Evolutionary conservation across 768 basidiomycete species (phyloP).

Genomic region (Rhizopogon vinicolor): DNA sequence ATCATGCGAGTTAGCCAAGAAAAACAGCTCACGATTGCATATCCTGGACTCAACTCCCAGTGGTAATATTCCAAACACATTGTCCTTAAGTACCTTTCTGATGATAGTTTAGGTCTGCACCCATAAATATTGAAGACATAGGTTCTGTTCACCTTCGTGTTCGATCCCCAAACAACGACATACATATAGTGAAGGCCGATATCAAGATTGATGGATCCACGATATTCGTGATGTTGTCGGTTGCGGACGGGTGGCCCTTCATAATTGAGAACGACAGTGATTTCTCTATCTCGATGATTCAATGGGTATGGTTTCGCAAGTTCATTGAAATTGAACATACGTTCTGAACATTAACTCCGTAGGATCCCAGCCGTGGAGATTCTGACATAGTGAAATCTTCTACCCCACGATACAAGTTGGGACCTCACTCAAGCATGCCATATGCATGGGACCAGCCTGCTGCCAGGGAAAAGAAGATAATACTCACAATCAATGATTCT

Average conservation of each 20-base stretch:
- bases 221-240: constrained; percentile 76
- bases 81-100: not conserved
- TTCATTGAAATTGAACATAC: not conserved
- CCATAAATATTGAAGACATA: constrained; percentile 89
- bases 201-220: constrained; percentile 81
- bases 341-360: not conserved
- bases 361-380: constrained; percentile 43
- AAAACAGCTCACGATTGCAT: constrained; percentile 78
- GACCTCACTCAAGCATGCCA: constrained; percentile 45
- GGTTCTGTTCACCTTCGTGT: constrained; percentile 78
- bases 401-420: constrained; percentile 48
- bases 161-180: constrained; percentile 26
- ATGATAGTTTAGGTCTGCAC: constrained; percentile 66
- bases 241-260: constrained; percentile 81
- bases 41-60: constrained; percentile 76
- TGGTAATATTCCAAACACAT: constrained; percentile 50
- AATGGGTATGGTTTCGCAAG: constrained; percentile 48
- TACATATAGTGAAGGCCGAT: constrained; percentile 67
- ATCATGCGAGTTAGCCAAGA: constrained; percentile 61
- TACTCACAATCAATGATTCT: constrained; percentile 55
- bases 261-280: constrained; percentile 87
- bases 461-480: constrained; percentile 72
- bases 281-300: constrained; percentile 59
- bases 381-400: constrained; percentile 31
- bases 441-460: constrained; percentile 97